A percentile compares a stretch with the other conserved stretches of the same genome.
Conservation (phyloP, 139 green algal species). For the Desmodesmus armatus region DNA sequence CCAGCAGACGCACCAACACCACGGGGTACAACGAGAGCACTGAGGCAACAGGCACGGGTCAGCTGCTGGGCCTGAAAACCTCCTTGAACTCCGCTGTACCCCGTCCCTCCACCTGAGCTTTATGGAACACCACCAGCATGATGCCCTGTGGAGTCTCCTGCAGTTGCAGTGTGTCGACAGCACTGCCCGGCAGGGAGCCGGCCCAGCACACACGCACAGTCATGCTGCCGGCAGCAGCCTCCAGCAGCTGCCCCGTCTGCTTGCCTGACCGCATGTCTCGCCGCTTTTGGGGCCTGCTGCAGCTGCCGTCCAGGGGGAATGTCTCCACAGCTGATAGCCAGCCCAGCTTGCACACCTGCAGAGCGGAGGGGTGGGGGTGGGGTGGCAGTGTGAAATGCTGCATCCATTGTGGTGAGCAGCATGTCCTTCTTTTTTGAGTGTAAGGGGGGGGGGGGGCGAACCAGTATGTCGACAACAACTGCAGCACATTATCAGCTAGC, state of each 20-base stretch:
- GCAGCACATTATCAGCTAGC: neutral
- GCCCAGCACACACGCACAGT: neutral
- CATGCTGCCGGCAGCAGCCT: constrained; percentile 1
- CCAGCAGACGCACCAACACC: too few species aligned
- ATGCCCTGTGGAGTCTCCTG: neutral
- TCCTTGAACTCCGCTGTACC: constrained; percentile 18
- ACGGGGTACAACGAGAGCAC: too few species aligned
- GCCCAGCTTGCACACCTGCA: constrained; percentile 30
- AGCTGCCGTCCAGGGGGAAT: constrained; percentile 15
- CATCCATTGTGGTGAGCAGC: too few species aligned
- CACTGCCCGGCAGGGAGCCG: constrained; percentile 6
- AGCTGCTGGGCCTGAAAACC: neutral
- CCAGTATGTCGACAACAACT: neutral
- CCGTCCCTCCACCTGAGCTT: neutral
- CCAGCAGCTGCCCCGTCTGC: constrained; percentile 9
- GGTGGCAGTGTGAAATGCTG: too few species aligned
- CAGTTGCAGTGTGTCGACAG: constrained; percentile 26
- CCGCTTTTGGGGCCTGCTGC: neutral
- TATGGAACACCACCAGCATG: constrained; percentile 21
- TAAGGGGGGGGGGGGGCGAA: neutral
- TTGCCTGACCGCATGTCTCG: constrained; percentile 29
- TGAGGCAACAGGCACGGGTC: neutral
- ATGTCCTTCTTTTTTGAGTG: too few species aligned
- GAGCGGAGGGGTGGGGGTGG: too few species aligned
- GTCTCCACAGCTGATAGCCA: constrained; percentile 21